A percentile compares a stretch with the other conserved stretches of the same genome.
Conservation (phyloP, 768 basidiomycete species). For the Phaeotremella skinneri region DNA sequence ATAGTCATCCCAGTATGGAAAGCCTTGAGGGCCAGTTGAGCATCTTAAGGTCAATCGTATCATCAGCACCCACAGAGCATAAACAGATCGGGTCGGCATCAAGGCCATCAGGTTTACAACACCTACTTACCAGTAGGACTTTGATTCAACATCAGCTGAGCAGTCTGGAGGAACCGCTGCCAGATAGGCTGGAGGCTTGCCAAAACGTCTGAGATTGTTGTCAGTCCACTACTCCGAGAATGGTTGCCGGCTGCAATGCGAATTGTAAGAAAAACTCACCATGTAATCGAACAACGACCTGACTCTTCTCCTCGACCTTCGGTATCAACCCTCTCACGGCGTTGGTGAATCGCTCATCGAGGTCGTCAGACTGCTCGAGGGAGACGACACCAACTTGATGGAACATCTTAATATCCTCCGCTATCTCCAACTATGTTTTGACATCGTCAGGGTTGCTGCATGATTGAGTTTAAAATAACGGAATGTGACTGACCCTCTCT, state of each 20-base stretch:
- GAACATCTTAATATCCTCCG: slow-evolving; percentile 18
- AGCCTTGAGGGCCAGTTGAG: no score
- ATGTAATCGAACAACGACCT: slow-evolving; percentile 15
- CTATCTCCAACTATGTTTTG: slow-evolving; percentile 21
- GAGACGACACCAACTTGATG: slow-evolving; percentile 18
- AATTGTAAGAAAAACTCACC: no score
- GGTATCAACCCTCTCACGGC: slow-evolving; percentile 16
- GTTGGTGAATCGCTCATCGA: slow-evolving; percentile 27
- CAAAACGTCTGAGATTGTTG: slow-evolving; percentile 12
- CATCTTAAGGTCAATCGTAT: no score
- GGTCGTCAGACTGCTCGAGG: slow-evolving; percentile 28
- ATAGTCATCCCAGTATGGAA: no score
- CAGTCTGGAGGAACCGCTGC: slow-evolving; percentile 13
- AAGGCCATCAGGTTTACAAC: no score
- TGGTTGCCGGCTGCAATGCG: not conserved
- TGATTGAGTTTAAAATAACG: not conserved
- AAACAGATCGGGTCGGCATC: no score
- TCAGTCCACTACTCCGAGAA: not conserved
- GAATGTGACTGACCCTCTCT: slow-evolving; percentile 25
- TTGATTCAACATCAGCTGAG: not conserved
- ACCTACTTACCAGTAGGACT: no score
- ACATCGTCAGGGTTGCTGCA: not conserved
- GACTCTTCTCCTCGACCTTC: slow-evolving; percentile 14
- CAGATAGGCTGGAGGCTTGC: slow-evolving; percentile 12
- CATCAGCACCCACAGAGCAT: no score